Conservation (phyloP, 805 yeast genomes). For the Cyberlindnera maritima region DNA sequence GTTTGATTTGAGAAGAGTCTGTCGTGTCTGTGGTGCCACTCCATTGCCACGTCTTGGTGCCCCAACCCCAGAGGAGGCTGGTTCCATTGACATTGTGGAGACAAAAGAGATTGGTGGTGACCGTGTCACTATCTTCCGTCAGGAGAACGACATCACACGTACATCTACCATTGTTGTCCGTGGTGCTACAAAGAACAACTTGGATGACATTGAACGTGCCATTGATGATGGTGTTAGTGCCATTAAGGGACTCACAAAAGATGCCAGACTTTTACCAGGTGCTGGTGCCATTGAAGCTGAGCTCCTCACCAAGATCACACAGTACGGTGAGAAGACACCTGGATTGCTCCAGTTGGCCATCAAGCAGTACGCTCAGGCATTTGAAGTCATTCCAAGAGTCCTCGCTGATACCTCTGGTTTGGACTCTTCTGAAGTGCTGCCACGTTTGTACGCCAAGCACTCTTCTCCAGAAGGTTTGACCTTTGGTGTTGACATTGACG, state of each 20-base stretch:
- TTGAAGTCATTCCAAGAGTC: constrained; percentile 90
- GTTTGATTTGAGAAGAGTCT: constrained; percentile 88
- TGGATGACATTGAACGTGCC: constrained; percentile 96
- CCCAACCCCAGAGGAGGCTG: constrained; percentile 93
- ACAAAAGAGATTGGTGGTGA: constrained; percentile 96
- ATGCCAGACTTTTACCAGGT: constrained; percentile 81
- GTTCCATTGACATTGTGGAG: constrained; percentile 81
- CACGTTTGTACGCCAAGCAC: constrained; percentile 87
- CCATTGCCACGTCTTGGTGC: constrained; percentile 94
- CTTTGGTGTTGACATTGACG: constrained; percentile 78
- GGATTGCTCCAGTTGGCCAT: constrained; percentile 92
- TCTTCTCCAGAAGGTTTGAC: constrained; percentile 41
- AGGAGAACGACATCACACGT: constrained; percentile 58
- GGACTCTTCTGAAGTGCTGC: constrained; percentile 85
- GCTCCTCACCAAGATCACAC: constrained; percentile 72
- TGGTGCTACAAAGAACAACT: constrained; percentile 92
- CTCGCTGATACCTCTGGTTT: constrained; percentile 93
- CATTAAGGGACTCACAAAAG: constrained; percentile 84
- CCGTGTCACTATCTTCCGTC: constrained; percentile 91
- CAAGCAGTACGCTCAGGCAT: constrained; percentile 89
- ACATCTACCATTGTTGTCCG: constrained; percentile 92
- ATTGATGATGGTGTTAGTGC: constrained; percentile 96
- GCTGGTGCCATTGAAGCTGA: constrained; percentile 96
- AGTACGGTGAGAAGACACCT: constrained; percentile 90
- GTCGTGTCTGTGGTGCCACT: constrained; percentile 96